phyloP scores from a whole-genome alignment of 179 eudicot genomes.

The Spergularia azorica region DNA sequence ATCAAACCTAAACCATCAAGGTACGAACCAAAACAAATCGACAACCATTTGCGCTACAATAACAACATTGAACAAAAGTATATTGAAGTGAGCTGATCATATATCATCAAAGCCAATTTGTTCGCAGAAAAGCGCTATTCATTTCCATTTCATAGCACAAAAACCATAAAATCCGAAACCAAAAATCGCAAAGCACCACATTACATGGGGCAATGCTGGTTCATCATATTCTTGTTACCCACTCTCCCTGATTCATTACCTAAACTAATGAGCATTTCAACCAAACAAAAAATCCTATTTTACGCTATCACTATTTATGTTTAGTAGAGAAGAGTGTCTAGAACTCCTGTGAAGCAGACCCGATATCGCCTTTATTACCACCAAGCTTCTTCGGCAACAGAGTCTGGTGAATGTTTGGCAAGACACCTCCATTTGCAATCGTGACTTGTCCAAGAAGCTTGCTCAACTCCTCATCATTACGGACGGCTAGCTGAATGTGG shows the following conservation, averaged over 20 bases:
- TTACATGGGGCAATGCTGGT: neutral
- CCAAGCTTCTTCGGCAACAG: conserved; percentile 38
- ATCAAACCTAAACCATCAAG: too few species aligned
- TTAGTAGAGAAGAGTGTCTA: conserved; percentile 10
- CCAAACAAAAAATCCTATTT: too few species aligned
- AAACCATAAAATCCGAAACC: conserved; percentile 8
- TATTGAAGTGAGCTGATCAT: too few species aligned
- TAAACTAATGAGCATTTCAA: neutral
- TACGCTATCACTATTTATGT: neutral
- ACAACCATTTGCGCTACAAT: too few species aligned
- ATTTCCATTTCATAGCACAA: neutral
- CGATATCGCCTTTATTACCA: conserved; percentile 32
- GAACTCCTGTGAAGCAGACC: conserved; percentile 49
- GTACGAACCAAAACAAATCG: too few species aligned
- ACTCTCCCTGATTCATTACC: neutral
- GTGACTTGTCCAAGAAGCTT: conserved; percentile 48
- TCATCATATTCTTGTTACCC: conserved; percentile 1
- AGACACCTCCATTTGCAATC: conserved; percentile 54
- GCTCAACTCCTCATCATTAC: conserved; percentile 50
- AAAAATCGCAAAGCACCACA: neutral
- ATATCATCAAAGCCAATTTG: too few species aligned
- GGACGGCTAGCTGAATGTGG: conserved; percentile 50
- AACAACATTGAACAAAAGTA: too few species aligned
- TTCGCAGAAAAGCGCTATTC: neutral
- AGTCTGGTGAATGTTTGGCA: conserved; percentile 45